Conservation (phyloP, 192 early-diverging fungal species). For the Podila clonocystis region DNA sequence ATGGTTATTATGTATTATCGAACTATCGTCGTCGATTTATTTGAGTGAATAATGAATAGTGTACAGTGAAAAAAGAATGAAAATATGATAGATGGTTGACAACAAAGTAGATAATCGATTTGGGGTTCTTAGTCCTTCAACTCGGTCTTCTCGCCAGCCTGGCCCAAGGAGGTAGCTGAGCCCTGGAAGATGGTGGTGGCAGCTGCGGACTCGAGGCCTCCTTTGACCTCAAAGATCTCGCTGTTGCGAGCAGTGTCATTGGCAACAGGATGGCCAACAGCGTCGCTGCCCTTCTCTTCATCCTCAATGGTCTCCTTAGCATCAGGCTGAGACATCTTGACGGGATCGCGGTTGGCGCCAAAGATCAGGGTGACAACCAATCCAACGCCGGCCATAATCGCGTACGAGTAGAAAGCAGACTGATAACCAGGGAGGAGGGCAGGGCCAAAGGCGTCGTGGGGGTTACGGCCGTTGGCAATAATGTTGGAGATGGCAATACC, state of each 20-base stretch:
- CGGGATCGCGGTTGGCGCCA: conserved; percentile 16
- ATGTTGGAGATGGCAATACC: conserved; percentile 48
- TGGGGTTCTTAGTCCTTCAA: background rate
- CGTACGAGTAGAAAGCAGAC: conserved; percentile 17
- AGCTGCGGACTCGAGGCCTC: background rate
- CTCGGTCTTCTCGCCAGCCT: conserved; percentile 8
- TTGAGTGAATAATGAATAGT: too few relatives aligned
- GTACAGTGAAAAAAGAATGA: too few relatives aligned
- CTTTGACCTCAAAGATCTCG: background rate
- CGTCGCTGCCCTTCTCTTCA: conserved; percentile 1
- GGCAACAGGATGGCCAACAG: conserved; percentile 3
- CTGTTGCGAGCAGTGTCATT: conserved; percentile 8
- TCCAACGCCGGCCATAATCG: conserved; percentile 18
- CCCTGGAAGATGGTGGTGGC: conserved; percentile 5
- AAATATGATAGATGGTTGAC: too few relatives aligned
- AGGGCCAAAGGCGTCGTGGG: conserved; percentile 1
- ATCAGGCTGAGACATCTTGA: conserved; percentile 9
- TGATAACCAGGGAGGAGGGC: conserved; percentile 20
- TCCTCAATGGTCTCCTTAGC: conserved; percentile 2
- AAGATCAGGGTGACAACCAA: conserved; percentile 17
- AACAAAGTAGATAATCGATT: too few relatives aligned
- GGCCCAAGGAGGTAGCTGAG: background rate
- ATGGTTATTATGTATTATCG: too few relatives aligned
- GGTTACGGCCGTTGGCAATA: conserved; percentile 28
- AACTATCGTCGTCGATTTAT: too few relatives aligned